Percentiles rank a stretch among this genome's conserved stretches.
These are phyloP conservation scores for Fusarium guadeloupense DNA, from an alignment of 2,329 filamentous ascomycete species.

Conservation along the genomic window DNA sequence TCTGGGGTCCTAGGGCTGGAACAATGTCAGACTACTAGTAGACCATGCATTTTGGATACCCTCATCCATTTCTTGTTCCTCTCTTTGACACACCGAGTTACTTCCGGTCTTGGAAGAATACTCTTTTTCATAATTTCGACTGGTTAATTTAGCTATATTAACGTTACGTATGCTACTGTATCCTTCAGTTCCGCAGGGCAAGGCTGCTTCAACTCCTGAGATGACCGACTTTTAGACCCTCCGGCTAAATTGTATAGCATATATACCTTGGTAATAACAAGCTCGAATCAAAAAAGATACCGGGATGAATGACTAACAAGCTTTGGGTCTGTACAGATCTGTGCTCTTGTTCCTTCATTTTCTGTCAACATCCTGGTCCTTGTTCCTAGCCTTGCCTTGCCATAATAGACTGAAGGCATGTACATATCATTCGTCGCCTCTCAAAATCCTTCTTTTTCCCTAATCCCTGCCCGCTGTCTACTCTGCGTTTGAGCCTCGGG, in stretches of 20 bases:
- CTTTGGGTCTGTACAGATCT: not conserved
- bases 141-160: not conserved
- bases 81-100: not conserved
- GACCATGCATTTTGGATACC: not conserved
- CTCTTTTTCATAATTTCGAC: not conserved
- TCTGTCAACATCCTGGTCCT: slow-evolving; percentile 18
- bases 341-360: not conserved
- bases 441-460: slow-evolving; percentile 2
- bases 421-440: slow-evolving; percentile 7
- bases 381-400: slow-evolving; percentile 8
- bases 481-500: slow-evolving; percentile 21
- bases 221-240: slow-evolving; percentile 9
- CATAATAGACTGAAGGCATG: too few species aligned
- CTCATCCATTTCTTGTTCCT: not conserved
- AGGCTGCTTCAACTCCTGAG: slow-evolving; percentile 5
- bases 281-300: not conserved
- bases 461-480: slow-evolving; percentile 16
- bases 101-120: not conserved
- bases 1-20: slow-evolving; percentile 19
- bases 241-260: not conserved
- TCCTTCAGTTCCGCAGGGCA: slow-evolving; percentile 11
- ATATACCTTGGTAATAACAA: not conserved
- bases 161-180: not conserved
- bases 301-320: not conserved
- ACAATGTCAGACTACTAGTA: not conserved